These are phyloP conservation scores for Tardiomyces blankii DNA, from an alignment of 1,139 yeast species.

Conservation along the genomic window DNA sequence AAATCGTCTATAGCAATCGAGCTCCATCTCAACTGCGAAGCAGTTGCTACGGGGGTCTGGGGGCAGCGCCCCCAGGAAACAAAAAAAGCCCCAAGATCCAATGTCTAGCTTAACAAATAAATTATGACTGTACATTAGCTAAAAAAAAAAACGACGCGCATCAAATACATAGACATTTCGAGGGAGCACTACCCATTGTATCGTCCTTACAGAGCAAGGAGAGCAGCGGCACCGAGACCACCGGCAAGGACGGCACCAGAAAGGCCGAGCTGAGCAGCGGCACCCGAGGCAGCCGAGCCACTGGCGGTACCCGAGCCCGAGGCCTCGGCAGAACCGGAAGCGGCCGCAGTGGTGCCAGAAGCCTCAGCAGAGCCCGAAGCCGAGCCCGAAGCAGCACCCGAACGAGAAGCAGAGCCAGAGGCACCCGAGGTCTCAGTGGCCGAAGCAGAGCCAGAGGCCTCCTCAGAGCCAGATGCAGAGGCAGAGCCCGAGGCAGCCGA, in stretches of 20 bases:
- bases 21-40: too few species aligned
- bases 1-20: too few species aligned
- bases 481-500: conserved; percentile 6
- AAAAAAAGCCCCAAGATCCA: too few species aligned
- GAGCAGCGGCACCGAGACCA: neutral
- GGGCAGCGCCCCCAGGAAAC: too few species aligned
- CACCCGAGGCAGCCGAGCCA: neutral
- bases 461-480: conserved; percentile 3
- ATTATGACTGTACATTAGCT: conserved; percentile 1
- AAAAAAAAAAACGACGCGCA: conserved; percentile 13
- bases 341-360: conserved; percentile 5
- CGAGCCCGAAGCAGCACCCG: conserved; percentile 5
- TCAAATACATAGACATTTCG: conserved; percentile 17
- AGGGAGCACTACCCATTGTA: conserved; percentile 8
- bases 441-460: conserved; percentile 1
- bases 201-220: conserved; percentile 6
- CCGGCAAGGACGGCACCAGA: neutral
- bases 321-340: neutral
- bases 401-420: conserved; percentile 2
- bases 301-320: neutral
- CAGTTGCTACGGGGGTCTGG: too few species aligned
- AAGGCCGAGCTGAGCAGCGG: neutral
- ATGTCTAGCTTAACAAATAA: too few species aligned
- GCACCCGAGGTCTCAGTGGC: conserved; percentile 2
- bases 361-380: conserved; percentile 2